Base-by-base conservation (phyloP, 371 early-diverging fungal genomes). In the Circinella minor region DNA sequence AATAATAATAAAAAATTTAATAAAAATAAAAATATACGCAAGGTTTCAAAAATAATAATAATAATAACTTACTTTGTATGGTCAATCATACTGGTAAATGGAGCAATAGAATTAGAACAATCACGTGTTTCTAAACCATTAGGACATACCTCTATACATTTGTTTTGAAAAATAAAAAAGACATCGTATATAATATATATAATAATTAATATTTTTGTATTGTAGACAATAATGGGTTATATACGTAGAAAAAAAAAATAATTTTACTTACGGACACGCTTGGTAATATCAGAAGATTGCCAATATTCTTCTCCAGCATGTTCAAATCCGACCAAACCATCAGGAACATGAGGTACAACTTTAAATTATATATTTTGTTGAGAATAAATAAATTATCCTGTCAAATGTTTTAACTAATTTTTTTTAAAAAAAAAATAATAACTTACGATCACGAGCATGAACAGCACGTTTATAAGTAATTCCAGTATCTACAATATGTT, bases 381-480 rank as follows among this genome's bases (percentile, higher is more conserved):
- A n/a, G n/a, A n/a, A n/a, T n/a, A n/a, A n/a, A n/a, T n/a, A n/a
- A n/a, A n/a, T n/a, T n/a, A n/a, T n/a, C n/a, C n/a, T n/a, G n/a
- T n/a, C n/a, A n/a, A n/a, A n/a, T n/a, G n/a, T n/a, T n/a, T n/a
- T n/a, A n/a, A n/a, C n/a, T n/a, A n/a, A n/a, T n/a, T n/a, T n/a
- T n/a, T n/a, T n/a, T n/a, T n/a, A n/a, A n/a, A n/a, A n/a, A n/a
- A n/a, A n/a, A n/a, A 8, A 3, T 78, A 4, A 17, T 27, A 65
- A 60, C 71, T 63, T 63, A 75, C 75, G 66, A 55, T 75, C 75
- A 17, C 72, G 63, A 17, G 71, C 66, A 39, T 75, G 63, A n/a
- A 75, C 72, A 11, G 65, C 61, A 20, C 75, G 75, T 15, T 63
- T 43, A 43, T 62, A 38, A 4, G 47, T 18, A 48, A 75, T 66